A percentile compares a stretch with the other conserved stretches of the same genome.
These are phyloP conservation scores for Lentinula edodes DNA, from an alignment of 768 basidiomycete genomes.

Conservation along the genomic window DNA sequence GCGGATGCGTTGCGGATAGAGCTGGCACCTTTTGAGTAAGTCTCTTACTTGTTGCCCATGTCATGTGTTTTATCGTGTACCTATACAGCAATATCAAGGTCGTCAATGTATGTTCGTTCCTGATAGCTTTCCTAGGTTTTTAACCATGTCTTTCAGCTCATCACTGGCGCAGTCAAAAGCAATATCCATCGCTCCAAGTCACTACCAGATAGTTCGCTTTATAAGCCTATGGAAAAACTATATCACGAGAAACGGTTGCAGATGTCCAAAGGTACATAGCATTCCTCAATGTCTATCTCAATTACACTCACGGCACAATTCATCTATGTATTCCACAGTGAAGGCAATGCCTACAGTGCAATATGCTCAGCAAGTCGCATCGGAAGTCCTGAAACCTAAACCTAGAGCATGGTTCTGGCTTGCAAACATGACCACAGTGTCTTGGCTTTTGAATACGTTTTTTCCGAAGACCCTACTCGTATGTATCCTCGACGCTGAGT, in stretches of 20 bases:
- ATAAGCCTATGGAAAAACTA: conserved; percentile 14
- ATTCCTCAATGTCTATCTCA: background rate
- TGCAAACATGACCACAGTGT: conserved; percentile 8
- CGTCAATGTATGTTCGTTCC: background rate
- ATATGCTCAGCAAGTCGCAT: conserved; percentile 14
- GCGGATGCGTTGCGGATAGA: conserved; percentile 26
- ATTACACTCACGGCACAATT: background rate
- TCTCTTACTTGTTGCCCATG: background rate
- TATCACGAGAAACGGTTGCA: conserved; percentile 8
- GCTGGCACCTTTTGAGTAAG: conserved; percentile 25
- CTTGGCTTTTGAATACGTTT: conserved; percentile 17
- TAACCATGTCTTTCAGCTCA: conserved; percentile 5
- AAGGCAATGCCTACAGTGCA: conserved; percentile 12
- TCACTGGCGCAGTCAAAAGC: conserved; percentile 17
- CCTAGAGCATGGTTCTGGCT: conserved; percentile 15
- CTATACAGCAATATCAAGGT: background rate
- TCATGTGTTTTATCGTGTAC: too few species aligned
- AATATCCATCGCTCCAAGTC: conserved; percentile 3
- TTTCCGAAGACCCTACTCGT: too few species aligned
- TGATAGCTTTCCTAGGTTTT: background rate
- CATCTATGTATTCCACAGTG: background rate
- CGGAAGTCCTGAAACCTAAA: conserved; percentile 10
- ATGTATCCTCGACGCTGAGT: too few species aligned
- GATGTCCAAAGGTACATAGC: conserved; percentile 11
- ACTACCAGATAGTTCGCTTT: conserved; percentile 14